A percentile compares a stretch with the other conserved stretches of the same genome.
These are phyloP conservation scores for Leccinellum rugosiceps DNA, from an alignment of 768 basidiomycete species.

Conservation along the genomic window DNA sequence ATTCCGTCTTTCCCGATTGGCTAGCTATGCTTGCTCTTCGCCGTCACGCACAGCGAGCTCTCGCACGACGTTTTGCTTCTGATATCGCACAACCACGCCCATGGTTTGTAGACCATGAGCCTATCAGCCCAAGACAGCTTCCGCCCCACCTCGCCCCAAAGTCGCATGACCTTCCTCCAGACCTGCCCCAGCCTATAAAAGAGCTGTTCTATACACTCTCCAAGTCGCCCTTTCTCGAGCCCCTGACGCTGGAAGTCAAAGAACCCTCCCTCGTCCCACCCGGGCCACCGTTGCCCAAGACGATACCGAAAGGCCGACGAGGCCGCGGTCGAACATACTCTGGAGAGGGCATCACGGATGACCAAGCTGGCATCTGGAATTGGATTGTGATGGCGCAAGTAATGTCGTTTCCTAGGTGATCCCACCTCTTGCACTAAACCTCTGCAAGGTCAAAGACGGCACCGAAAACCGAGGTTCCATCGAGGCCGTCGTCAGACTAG, in stretches of 20 bases:
- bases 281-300: conserved; percentile 59
- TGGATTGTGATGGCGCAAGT: conserved; percentile 79
- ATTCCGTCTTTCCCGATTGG: conserved; percentile 4
- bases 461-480: conserved; percentile 77
- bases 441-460: conserved; percentile 72
- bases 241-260: conserved; percentile 50
- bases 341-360: conserved; percentile 56
- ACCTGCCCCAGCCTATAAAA: conserved; percentile 50
- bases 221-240: conserved; percentile 68
- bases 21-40: conserved; percentile 21
- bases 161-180: conserved; percentile 40
- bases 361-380: conserved; percentile 62
- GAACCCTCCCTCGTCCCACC: conserved; percentile 47
- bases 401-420: not conserved
- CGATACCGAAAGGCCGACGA: conserved; percentile 57
- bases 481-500: conserved; percentile 65
- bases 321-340: conserved; percentile 64
- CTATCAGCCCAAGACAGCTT: conserved; percentile 12
- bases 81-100: conserved; percentile 32
- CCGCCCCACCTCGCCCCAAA: conserved; percentile 27
- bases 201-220: conserved; percentile 55
- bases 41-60: not conserved
- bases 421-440: not conserved
- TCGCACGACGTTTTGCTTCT: conserved; percentile 11
- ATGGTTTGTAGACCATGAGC: conserved; percentile 66